Evolutionary conservation across 73 alveolate species (phyloP), one percentile per base, ranked within the genome.

Genomic region (Symbiodinium pilosum): DNA sequence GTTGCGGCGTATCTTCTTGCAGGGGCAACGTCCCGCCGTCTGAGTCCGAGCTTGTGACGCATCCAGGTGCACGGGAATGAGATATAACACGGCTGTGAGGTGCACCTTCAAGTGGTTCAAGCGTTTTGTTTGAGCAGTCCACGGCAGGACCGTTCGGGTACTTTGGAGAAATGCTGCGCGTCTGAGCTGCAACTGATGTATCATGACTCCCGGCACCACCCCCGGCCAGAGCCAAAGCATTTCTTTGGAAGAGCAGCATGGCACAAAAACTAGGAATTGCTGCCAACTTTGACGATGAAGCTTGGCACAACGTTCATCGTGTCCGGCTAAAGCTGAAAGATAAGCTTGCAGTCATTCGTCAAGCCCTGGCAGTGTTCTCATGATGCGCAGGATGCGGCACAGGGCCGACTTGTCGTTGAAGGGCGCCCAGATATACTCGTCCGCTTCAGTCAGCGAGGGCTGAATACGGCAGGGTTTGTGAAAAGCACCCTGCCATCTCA

Each of bases 401-500:
- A n/a, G n/a, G n/a, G 5, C 39, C 87, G 97, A 39, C 51, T 91
- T 47, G 41, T 86, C 26, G 97, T 91, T 51, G 97, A 41, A 41
- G 47, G 81, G 54, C 97, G 81, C 21, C 97, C 97, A 42, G 97
- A 91, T n/a, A 88, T 91, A 47, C 52, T 91, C 34, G 97, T 91
- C 4, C 97, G 97, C 88, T 91, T 91, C 88, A 91, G 97, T 68
- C 97, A 91, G 97, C 77, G 97, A 28, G 97, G 77, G 1, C 43
- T 91, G 97, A 91, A 91, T 52, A 69, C 97, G 54, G 97, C 88
- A 34, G 88, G 88, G 59, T 47, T 47, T n/a, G n/a, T n/a, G n/a
- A n/a, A n/a, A n/a, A n/a, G n/a, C n/a, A n/a, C n/a, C n/a, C n/a
- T n/a, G n/a, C n/a, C n/a, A n/a, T n/a, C n/a, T n/a, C n/a, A n/a